A percentile compares a stretch with the other conserved stretches of the same genome.
Evolutionary conservation across 1,284 basidiomycete species (phyloP).

Genomic region (Cystobasidiaceae sp.): DNA sequence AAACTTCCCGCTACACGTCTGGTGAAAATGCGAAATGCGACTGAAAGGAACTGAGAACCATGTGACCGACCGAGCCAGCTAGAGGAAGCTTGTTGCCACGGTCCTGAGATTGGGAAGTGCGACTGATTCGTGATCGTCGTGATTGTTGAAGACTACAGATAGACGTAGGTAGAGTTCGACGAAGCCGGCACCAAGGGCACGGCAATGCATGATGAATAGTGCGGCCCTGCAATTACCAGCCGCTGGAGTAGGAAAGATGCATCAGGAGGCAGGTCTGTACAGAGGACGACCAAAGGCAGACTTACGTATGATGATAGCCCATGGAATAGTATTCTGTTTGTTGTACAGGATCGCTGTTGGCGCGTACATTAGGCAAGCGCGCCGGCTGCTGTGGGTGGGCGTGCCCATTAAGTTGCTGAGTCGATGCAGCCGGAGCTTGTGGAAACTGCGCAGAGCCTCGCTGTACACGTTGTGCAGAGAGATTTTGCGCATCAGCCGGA

Average conservation of each 20-base stretch:
- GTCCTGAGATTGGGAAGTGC: too few relatives aligned
- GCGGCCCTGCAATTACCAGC: background rate
- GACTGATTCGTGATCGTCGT: too few relatives aligned
- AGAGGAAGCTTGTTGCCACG: too few relatives aligned
- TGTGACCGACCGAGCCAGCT: too few relatives aligned
- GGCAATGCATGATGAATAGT: background rate
- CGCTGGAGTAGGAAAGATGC: background rate
- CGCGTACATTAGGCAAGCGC: slow-evolving; percentile 1
- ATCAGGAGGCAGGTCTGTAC: background rate
- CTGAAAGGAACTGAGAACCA: too few relatives aligned
- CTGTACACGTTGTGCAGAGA: background rate
- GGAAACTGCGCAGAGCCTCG: slow-evolving; percentile 46
- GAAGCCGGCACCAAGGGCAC: too few relatives aligned
- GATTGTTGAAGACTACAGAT: too few relatives aligned
- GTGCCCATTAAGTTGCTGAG: background rate
- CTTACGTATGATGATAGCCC: slow-evolving; percentile 30
- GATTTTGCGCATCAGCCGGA: background rate
- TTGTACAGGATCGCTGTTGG: slow-evolving; percentile 14
- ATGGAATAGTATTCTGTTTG: slow-evolving; percentile 21
- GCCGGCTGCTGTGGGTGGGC: too few relatives aligned
- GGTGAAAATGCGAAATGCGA: too few relatives aligned
- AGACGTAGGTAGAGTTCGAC: too few relatives aligned
- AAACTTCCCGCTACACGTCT: too few relatives aligned
- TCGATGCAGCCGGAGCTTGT: background rate
- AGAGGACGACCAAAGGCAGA: background rate